A percentile compares a stretch with the other conserved stretches of the same genome.
phyloP scores from a whole-genome alignment of 2,329 filamentous ascomycete genomes.

The Coniochaeta hoffmannii region DNA sequence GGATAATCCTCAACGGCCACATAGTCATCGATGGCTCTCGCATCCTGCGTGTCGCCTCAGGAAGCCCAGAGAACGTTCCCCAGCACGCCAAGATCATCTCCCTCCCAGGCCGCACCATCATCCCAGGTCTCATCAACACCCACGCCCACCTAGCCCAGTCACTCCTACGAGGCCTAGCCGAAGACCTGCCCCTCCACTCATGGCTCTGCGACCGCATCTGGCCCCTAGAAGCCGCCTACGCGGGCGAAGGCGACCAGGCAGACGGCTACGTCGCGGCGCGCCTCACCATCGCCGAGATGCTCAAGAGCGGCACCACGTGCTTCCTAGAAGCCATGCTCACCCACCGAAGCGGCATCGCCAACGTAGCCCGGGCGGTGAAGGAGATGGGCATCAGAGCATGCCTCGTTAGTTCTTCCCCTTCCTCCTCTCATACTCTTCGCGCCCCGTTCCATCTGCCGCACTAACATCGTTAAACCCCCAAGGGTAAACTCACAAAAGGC shows the following conservation, averaged over 20 bases:
- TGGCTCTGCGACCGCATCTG: conserved; percentile 46
- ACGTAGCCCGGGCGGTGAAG: conserved; percentile 12
- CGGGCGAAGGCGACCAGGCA: conserved; percentile 17
- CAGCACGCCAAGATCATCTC: conserved; percentile 12
- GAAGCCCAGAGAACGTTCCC: conserved; percentile 16
- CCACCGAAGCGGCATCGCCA: conserved; percentile 16
- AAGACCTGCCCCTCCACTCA: conserved; percentile 39
- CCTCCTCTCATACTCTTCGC: no score
- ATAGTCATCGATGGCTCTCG: conserved; percentile 29
- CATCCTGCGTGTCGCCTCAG: conserved; percentile 36
- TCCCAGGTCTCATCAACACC: conserved; percentile 41
- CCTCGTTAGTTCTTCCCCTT: conserved; percentile 9
- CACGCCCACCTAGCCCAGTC: conserved; percentile 43
- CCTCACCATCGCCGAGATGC: conserved; percentile 42
- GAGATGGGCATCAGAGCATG: conserved; percentile 15
- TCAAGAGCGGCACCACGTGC: conserved; percentile 40
- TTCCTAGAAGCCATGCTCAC: conserved; percentile 44
- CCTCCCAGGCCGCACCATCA: conserved; percentile 34
- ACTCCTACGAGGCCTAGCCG: conserved; percentile 38
- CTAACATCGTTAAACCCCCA: background rate
- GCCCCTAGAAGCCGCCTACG: conserved; percentile 22
- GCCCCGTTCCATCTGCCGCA: background rate
- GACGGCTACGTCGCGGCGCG: conserved; percentile 41
- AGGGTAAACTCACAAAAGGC: conserved; percentile 28
- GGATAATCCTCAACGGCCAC: conserved; percentile 38